phyloP scores from a whole-genome alignment of 495 filamentous ascomycete genomes.

The Rostrohypoxylon terebratum region DNA sequence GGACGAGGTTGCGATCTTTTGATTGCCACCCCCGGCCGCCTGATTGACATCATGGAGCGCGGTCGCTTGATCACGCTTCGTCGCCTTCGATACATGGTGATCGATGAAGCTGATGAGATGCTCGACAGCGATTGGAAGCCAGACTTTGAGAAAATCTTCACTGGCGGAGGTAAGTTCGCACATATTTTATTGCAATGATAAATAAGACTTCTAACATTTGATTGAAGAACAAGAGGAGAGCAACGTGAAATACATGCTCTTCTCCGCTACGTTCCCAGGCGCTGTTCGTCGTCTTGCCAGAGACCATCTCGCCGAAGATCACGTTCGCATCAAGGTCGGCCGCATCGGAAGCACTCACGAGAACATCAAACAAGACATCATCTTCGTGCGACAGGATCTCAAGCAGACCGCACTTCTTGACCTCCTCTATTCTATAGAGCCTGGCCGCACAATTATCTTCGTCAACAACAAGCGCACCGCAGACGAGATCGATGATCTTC shows the following conservation, averaged over 20 bases:
- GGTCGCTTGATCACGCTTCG: conserved; percentile 73
- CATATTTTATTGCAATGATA: background rate
- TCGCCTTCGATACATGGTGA: conserved; percentile 83
- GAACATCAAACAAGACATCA: conserved; percentile 82
- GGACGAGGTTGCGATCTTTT: conserved; percentile 88
- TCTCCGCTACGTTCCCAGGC: conserved; percentile 92
- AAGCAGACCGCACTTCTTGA: conserved; percentile 81
- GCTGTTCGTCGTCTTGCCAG: conserved; percentile 78
- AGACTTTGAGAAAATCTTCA: conserved; percentile 76
- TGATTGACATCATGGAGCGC: conserved; percentile 83
- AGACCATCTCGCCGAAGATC: conserved; percentile 74
- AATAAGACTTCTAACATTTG: conserved; percentile 19
- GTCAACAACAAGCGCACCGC: conserved; percentile 81
- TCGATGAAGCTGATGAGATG: conserved; percentile 97
- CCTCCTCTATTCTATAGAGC: conserved; percentile 72
- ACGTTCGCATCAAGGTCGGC: conserved; percentile 84
- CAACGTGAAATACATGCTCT: conserved; percentile 85
- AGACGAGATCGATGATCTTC: conserved; percentile 86
- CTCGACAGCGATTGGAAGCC: conserved; percentile 79
- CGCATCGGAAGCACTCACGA: conserved; percentile 81
- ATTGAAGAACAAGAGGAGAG: conserved; percentile 79
- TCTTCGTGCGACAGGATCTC: conserved; percentile 67
- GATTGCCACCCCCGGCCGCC: conserved; percentile 86
- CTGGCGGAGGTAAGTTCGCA: conserved; percentile 75
- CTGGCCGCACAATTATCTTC: conserved; percentile 89